Evolutionary conservation across 345 rosid species (phyloP).

Genomic region (Arabidopsis arenosa): DNA sequence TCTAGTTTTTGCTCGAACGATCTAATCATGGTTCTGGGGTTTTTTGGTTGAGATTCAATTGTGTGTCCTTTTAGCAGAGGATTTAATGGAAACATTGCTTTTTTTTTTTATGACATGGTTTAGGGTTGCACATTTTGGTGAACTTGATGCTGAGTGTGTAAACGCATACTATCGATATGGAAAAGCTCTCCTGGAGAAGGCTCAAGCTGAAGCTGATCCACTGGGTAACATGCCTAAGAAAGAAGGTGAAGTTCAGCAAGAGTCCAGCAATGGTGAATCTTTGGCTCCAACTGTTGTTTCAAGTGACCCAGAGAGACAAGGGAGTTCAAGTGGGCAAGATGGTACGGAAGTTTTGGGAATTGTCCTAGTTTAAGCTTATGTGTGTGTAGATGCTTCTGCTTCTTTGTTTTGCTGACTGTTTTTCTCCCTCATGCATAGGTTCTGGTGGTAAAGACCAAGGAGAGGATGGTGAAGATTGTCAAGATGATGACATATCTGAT

Average conservation of each 20-base stretch:
- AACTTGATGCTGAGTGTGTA: slow-evolving; percentile 71
- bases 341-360: slow-evolving; percentile 27
- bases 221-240: slow-evolving; percentile 74
- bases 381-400: background rate
- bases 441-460: slow-evolving; percentile 56
- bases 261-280: slow-evolving; percentile 53
- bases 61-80: background rate
- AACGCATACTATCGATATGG: slow-evolving; percentile 83
- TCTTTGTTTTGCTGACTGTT: background rate
- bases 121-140: slow-evolving; percentile 80
- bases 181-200: slow-evolving; percentile 76
- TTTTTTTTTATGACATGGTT: background rate
- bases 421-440: slow-evolving; percentile 38
- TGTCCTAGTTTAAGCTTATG: background rate
- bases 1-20: background rate
- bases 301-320: slow-evolving; percentile 54
- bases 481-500: slow-evolving; percentile 66
- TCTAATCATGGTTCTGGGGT: background rate
- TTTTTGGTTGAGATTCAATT: slow-evolving; percentile 5
- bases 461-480: slow-evolving; percentile 61
- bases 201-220: slow-evolving; percentile 95
- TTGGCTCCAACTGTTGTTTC: slow-evolving; percentile 56
- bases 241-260: slow-evolving; percentile 52
- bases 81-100: background rate
- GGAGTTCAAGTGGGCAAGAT: slow-evolving; percentile 57